These are phyloP conservation scores for Thermothelomyces thermophilus DNA, from an alignment of 2,329 filamentous ascomycete species.

Conservation along the genomic window DNA sequence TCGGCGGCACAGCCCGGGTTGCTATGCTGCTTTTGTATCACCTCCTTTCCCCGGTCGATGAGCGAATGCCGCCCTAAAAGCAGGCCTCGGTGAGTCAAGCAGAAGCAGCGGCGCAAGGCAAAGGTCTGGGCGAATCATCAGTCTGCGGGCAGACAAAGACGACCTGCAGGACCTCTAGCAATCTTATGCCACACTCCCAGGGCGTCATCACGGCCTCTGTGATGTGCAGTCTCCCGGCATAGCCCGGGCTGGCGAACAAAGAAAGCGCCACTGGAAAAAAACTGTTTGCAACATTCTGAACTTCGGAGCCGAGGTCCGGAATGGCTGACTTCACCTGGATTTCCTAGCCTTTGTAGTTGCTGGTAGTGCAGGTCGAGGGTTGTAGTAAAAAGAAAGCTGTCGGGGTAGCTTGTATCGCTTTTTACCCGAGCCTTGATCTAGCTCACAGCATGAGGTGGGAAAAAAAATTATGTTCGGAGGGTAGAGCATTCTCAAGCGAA, in stretches of 20 bases:
- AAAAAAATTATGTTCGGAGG: neutral
- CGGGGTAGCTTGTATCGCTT: no score
- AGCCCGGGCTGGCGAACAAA: constrained; percentile 7
- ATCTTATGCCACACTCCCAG: constrained; percentile 7
- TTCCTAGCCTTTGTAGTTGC: neutral
- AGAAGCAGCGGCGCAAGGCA: constrained; percentile 22
- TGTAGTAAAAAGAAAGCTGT: no score
- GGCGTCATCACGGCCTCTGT: constrained; percentile 1
- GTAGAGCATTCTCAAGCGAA: no score
- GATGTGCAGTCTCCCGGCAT: constrained; percentile 2
- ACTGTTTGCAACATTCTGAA: constrained; percentile 1
- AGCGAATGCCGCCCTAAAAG: constrained; percentile 22
- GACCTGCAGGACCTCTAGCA: no score
- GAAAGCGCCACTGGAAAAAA: constrained; percentile 15
- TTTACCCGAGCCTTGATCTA: no score
- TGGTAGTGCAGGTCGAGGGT: no score
- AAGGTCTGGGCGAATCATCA: constrained; percentile 18
- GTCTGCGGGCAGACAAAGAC: constrained; percentile 2
- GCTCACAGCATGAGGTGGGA: neutral
- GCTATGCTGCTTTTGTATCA: constrained; percentile 9
- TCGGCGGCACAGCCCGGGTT: constrained; percentile 1
- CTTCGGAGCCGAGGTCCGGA: neutral
- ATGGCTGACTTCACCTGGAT: neutral
- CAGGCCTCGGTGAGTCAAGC: constrained; percentile 19
- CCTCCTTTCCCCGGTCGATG: constrained; percentile 12